A percentile compares a stretch with the other conserved stretches of the same genome.
phyloP scores from a whole-genome alignment of 805 yeast species.

The Gaillardinia entomophila region DNA sequence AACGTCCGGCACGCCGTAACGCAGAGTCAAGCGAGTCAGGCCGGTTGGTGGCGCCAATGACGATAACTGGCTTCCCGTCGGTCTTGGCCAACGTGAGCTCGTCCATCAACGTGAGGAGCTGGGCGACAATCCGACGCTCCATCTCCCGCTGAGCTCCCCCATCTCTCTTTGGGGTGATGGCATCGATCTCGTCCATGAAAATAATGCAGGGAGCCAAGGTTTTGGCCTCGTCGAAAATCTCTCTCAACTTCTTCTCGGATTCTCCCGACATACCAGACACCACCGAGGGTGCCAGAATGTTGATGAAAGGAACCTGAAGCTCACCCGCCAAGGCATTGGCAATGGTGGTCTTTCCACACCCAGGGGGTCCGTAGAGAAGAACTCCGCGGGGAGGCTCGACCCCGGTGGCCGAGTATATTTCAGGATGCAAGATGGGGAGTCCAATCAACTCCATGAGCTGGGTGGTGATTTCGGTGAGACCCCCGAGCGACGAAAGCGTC shows the following conservation, averaged over 20 bases:
- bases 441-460: constrained; percentile 89
- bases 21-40: constrained; percentile 96
- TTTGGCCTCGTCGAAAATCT: constrained; percentile 89
- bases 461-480: constrained; percentile 77
- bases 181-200: constrained; percentile 95
- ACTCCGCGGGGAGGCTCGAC: constrained; percentile 95
- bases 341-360: constrained; percentile 95
- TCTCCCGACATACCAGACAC: constrained; percentile 99
- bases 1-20: constrained; percentile 91
- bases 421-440: constrained; percentile 90
- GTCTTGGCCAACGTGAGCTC: constrained; percentile 85
- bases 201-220: constrained; percentile 85
- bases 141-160: constrained; percentile 93
- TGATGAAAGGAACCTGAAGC: constrained; percentile 85
- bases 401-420: constrained; percentile 79
- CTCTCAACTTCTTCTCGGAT: constrained; percentile 89
- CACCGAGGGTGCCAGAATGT: constrained; percentile 89
- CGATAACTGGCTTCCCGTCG: constrained; percentile 86
- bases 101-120: constrained; percentile 89
- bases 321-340: constrained; percentile 97
- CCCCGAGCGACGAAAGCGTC: constrained; percentile 75
- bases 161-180: constrained; percentile 96
- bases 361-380: constrained; percentile 95
- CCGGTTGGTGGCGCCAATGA: constrained; percentile 94
- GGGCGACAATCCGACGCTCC: constrained; percentile 97